phyloP scores from a whole-genome alignment of 1,139 yeast genomes.

The Taphrina deformans region DNA sequence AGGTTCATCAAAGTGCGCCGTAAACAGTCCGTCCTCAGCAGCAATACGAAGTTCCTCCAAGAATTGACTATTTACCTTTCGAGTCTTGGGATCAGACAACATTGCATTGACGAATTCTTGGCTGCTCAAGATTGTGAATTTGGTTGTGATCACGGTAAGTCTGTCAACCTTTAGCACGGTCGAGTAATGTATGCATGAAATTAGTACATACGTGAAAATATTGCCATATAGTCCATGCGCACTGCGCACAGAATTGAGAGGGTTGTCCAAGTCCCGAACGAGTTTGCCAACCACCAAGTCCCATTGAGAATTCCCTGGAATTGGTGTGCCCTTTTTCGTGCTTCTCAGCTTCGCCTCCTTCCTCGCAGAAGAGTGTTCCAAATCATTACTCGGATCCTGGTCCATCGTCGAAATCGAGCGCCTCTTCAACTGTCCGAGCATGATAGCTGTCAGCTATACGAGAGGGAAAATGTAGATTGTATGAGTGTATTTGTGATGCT shows the following conservation, averaged over 20 bases:
- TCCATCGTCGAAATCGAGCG: no score
- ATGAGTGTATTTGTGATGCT: no score
- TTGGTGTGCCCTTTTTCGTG: neutral
- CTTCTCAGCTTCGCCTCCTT: neutral
- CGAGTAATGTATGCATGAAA: no score
- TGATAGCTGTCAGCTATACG: no score
- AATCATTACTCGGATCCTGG: no score
- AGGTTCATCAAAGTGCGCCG: conserved; percentile 27
- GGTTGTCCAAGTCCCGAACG: neutral
- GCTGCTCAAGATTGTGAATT: neutral
- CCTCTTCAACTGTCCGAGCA: neutral
- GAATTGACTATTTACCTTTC: conserved; percentile 16
- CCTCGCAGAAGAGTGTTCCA: no score
- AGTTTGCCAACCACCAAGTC: neutral
- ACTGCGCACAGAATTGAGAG: conserved; percentile 11
- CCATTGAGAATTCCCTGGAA: conserved; percentile 1
- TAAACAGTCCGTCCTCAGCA: conserved; percentile 22
- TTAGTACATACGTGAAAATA: neutral
- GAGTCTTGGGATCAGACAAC: conserved; percentile 21
- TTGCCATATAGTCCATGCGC: conserved; percentile 4
- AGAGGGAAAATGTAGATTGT: no score
- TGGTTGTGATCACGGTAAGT: neutral
- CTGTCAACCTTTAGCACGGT: no score
- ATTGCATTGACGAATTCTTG: conserved; percentile 17
- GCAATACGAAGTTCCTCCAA: conserved; percentile 19